These are phyloP conservation scores for Phellopilus nigrolimitatus DNA, from an alignment of 1,284 basidiomycete species.

Conservation along the genomic window DNA sequence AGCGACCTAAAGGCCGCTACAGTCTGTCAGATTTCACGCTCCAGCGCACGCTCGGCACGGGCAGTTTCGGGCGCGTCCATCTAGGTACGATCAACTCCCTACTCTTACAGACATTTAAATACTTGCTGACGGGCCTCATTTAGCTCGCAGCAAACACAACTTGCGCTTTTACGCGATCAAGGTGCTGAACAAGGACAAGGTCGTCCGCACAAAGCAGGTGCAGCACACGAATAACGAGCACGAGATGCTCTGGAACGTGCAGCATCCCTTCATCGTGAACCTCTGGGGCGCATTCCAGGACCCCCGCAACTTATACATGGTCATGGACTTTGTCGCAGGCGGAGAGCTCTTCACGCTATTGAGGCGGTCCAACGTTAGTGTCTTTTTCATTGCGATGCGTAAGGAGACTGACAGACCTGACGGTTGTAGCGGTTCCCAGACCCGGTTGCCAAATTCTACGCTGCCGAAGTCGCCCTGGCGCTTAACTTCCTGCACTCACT, in stretches of 20 bases:
- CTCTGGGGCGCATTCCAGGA: constrained; percentile 99
- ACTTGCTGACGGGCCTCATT: constrained; percentile 6
- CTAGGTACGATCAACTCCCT: constrained; percentile 64
- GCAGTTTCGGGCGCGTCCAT: constrained; percentile 93
- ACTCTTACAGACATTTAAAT: constrained; percentile 8
- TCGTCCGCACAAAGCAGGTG: constrained; percentile 94
- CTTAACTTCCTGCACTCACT: constrained; percentile 89
- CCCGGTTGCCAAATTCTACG: constrained; percentile 98
- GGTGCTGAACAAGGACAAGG: constrained; percentile 90
- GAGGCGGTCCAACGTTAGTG: constrained; percentile 76
- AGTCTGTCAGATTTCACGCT: constrained; percentile 70
- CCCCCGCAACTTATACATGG: constrained; percentile 93
- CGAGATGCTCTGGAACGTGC: constrained; percentile 82
- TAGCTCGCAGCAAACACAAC: constrained; percentile 89
- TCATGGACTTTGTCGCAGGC: constrained; percentile 99
- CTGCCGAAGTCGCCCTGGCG: constrained; percentile 94
- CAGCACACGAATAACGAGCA: constrained; percentile 98
- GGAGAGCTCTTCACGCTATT: constrained; percentile 94
- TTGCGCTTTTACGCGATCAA: constrained; percentile 93
- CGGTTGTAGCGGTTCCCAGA: constrained; percentile 84
- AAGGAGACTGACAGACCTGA: not conserved
- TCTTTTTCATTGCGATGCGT: not conserved
- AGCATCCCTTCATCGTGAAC: constrained; percentile 97
- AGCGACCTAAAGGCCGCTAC: constrained; percentile 62
- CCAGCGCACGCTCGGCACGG: constrained; percentile 82